phyloP scores from a whole-genome alignment of 2,329 filamentous ascomycete genomes.

The Colletotrichum sojae region DNA sequence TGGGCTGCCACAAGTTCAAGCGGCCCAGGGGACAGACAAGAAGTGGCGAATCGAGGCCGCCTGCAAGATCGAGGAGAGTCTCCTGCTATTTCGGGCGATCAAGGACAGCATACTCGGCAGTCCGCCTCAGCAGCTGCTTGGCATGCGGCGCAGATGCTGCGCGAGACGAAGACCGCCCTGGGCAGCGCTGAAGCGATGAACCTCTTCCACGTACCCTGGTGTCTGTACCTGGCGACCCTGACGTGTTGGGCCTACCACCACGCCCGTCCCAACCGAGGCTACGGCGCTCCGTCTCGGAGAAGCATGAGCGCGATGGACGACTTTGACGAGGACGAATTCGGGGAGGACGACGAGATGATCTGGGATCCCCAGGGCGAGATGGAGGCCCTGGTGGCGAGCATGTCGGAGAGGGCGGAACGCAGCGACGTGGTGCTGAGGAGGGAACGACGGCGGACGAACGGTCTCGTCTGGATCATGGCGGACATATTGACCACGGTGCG shows the following conservation, averaged over 20 bases:
- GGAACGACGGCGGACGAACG: conserved; percentile 64
- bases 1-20: conserved; percentile 54
- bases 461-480: conserved; percentile 69
- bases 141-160: conserved; percentile 68
- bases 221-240: conserved; percentile 71
- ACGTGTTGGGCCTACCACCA: conserved; percentile 72
- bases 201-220: conserved; percentile 74
- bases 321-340: conserved; percentile 40
- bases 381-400: conserved; percentile 56
- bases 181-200: conserved; percentile 66
- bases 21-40: no score
- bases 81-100: no score
- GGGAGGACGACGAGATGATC: conserved; percentile 61
- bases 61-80: no score
- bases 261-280: conserved; percentile 43
- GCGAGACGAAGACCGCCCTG: conserved; percentile 63
- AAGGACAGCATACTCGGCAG: not conserved
- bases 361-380: conserved; percentile 66
- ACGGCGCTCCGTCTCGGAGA: conserved; percentile 9
- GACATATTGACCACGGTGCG: conserved; percentile 68
- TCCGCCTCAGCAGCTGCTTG: conserved; percentile 61
- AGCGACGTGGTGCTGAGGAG: conserved; percentile 46
- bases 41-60: no score
- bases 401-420: conserved; percentile 53
- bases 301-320: conserved; percentile 13